Base-by-base conservation (phyloP, 768 basidiomycete genomes). In the Brasilioporus rufonigricans region DNA sequence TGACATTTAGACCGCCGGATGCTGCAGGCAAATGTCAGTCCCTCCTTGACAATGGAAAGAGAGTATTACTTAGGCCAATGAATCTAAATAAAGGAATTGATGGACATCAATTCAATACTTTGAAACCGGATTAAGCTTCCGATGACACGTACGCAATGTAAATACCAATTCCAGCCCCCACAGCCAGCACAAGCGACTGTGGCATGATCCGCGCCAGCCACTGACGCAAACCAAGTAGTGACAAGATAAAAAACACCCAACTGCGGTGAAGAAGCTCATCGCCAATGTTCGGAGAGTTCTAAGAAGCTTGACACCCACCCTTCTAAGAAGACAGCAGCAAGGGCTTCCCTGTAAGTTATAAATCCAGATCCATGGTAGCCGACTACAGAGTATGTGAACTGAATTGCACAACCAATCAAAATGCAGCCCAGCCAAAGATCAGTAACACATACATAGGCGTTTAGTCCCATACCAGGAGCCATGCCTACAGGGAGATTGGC, bases 151-250 rank as follows among this genome's bases (percentile, higher is more conserved):
- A 89, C 79, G 91, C 90, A 59, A 94, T 90, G 71, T 90, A 94
- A 18, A 94, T 70, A 56, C 92, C 92, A 63, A 94, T 93, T 54
- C 91, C 92, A 35, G 89, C 83, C 40, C 91, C 92, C 12, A 92
- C 89, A 2, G 91, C 86, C 52, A 92, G 79, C 5, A 92, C 85
- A 26, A 94, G 79, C 4, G 91, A 93, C 59, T 89, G 87, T 1
- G 92, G 92, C 83, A 94, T 93, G 52, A 91, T 81, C 16, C 92
- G 83, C 14, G 87, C 89, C 5, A 94, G 79, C 92, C 91, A 94
- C 74, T 93, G 91, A 46, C 92, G 89, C 49, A 94, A 77, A 56
- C 92, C 92, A 29, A 93, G 74, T 21, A 94, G 68, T 0, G 91
- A 91, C 14, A 94, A 74, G 63, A 86, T 59, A 58, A 93, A 80